Evolutionary conservation across 108 stramenopile genomes (phyloP).

Genomic region (Cyclotella baltica): DNA sequence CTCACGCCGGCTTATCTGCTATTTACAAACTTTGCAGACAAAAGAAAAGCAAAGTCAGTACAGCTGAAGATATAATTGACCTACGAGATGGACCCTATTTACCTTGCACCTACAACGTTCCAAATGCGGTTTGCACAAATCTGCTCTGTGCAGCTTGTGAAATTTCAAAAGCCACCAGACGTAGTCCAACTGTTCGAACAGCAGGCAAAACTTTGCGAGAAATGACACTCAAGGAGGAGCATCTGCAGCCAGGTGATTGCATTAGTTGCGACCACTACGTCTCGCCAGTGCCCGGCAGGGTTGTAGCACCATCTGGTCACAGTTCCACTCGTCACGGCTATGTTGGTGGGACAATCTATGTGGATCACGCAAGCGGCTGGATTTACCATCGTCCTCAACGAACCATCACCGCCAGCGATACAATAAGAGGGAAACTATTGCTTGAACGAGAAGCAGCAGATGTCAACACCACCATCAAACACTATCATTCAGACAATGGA

Average conservation of each 20-base stretch:
- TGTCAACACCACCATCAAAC: conserved; percentile 7
- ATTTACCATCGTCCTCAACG: background rate
- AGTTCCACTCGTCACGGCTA: background rate
- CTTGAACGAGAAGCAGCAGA: conserved; percentile 3
- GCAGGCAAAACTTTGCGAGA: background rate
- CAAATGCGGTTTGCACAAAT: background rate
- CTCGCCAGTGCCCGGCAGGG: conserved; percentile 44
- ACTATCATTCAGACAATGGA: too few species aligned
- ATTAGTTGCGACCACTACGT: conserved; percentile 56
- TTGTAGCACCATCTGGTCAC: background rate
- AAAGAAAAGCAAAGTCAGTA: background rate
- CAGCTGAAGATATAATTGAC: background rate
- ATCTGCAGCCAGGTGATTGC: conserved; percentile 34
- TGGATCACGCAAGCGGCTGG: background rate
- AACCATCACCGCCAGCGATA: conserved; percentile 29
- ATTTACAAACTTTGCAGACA: background rate
- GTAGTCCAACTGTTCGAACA: background rate
- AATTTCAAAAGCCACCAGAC: background rate
- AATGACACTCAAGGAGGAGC: conserved; percentile 7
- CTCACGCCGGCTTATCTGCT: background rate
- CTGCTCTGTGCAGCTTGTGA: conserved; percentile 7
- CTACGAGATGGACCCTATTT: background rate
- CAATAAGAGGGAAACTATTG: conserved; percentile 35
- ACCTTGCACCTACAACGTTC: conserved; percentile 15
- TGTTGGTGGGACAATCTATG: background rate